Percentiles rank a stretch among this genome's conserved stretches.
Evolutionary conservation across 495 filamentous ascomycete species (phyloP).

Genomic region (Friedmanniomyces simplex): DNA sequence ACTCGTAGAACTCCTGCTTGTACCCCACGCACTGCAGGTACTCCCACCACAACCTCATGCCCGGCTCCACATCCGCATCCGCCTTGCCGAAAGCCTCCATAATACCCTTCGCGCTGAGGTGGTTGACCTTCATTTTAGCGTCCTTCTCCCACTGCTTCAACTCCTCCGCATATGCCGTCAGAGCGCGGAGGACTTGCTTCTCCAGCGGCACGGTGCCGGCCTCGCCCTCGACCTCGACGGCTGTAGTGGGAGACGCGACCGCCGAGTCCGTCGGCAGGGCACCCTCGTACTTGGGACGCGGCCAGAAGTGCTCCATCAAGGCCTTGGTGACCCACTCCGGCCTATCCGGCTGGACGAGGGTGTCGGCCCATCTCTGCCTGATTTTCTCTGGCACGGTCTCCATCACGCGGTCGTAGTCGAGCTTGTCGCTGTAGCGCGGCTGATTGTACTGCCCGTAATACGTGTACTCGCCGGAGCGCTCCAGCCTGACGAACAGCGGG

Average conservation of each 20-base stretch:
- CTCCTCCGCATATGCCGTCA: slow-evolving; percentile 21
- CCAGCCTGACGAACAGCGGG: slow-evolving; percentile 25
- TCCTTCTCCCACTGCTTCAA: slow-evolving; percentile 29
- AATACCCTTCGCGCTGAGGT: slow-evolving; percentile 24
- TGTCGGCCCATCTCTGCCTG: slow-evolving; percentile 26
- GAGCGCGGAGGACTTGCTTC: slow-evolving; percentile 12
- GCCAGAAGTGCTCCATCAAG: slow-evolving; percentile 30
- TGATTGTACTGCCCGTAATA: slow-evolving; percentile 32
- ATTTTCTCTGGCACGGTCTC: slow-evolving; percentile 25
- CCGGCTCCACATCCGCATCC: slow-evolving; percentile 26
- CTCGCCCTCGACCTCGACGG: background rate
- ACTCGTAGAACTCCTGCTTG: slow-evolving; percentile 24
- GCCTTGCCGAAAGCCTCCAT: slow-evolving; percentile 27
- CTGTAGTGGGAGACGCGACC: background rate
- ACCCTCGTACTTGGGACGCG: slow-evolving; percentile 27
- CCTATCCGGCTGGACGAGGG: slow-evolving; percentile 19
- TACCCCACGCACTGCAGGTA: slow-evolving; percentile 31
- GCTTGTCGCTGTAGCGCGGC: slow-evolving; percentile 28
- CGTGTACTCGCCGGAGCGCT: slow-evolving; percentile 17
- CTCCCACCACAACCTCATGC: slow-evolving; percentile 32
- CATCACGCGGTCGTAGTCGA: slow-evolving; percentile 29
- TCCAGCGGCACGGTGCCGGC: slow-evolving; percentile 2
- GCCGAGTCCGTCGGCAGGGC: slow-evolving; percentile 4
- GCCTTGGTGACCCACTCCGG: slow-evolving; percentile 28
- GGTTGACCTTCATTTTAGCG: slow-evolving; percentile 18